phyloP scores from a whole-genome alignment of 2,329 filamentous ascomycete species.

The Fusarium verrucosum region DNA sequence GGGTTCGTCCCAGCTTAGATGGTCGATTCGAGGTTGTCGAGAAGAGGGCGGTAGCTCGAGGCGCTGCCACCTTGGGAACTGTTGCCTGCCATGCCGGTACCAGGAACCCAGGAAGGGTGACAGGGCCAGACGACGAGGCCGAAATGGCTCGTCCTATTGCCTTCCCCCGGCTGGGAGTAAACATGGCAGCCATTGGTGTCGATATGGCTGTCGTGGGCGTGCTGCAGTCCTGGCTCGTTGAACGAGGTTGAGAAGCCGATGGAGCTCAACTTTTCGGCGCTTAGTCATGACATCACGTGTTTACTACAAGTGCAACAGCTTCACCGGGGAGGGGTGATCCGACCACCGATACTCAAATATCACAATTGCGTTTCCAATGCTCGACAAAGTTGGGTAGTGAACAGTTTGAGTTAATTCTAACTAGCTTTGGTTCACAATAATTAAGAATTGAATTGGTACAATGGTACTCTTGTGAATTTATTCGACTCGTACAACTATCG shows the following conservation, averaged over 20 bases:
- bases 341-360: neutral
- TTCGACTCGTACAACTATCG: constrained; percentile 46
- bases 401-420: neutral
- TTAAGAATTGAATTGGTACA: constrained; percentile 38
- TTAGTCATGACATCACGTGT: constrained; percentile 51
- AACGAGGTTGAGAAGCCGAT: constrained; percentile 23
- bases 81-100: constrained; percentile 71
- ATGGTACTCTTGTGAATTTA: constrained; percentile 45
- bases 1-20: constrained; percentile 87
- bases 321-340: neutral
- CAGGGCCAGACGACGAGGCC: constrained; percentile 57
- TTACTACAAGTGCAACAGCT: neutral
- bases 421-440: neutral
- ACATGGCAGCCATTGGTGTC: constrained; percentile 62
- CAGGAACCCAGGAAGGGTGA: constrained; percentile 75
- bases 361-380: neutral
- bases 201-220: constrained; percentile 35
- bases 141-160: constrained; percentile 63
- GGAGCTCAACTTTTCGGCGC: constrained; percentile 46
- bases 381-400: neutral
- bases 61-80: constrained; percentile 52
- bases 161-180: constrained; percentile 70
- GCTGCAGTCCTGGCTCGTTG: constrained; percentile 20
- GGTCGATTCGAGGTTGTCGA: constrained; percentile 71
- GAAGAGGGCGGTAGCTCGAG: constrained; percentile 61